phyloP scores from a whole-genome alignment of 2,329 filamentous ascomycete genomes.

The Bipolaris gigantea region DNA sequence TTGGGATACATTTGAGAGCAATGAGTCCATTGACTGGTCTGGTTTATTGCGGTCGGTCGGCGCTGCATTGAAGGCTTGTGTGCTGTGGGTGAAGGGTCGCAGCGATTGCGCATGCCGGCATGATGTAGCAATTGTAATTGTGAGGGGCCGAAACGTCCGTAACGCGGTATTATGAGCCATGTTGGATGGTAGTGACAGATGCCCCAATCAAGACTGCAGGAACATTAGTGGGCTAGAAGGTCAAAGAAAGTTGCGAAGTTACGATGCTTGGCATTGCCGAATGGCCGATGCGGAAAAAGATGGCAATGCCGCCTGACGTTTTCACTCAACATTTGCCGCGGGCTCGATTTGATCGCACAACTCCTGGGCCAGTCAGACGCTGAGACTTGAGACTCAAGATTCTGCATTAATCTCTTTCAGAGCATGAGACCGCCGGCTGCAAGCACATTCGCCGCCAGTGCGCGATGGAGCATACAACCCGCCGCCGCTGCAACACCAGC shows the following conservation, averaged over 20 bases:
- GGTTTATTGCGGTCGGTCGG: conserved; percentile 14
- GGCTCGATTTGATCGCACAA: conserved; percentile 14
- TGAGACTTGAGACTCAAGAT: conserved; percentile 1
- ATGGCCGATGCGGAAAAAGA: conserved; percentile 30
- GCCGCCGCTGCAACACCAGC: conserved; percentile 43
- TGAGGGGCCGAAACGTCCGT: conserved; percentile 37
- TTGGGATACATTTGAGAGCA: conserved; percentile 20
- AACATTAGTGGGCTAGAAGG: conserved; percentile 14
- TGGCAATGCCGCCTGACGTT: conserved; percentile 24
- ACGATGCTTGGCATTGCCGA: conserved; percentile 17
- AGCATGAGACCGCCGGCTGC: conserved; percentile 52
- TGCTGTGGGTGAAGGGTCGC: conserved; percentile 42
- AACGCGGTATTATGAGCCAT: conserved; percentile 34
- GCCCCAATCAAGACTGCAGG: conserved; percentile 19
- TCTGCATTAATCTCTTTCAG: conserved; percentile 10
- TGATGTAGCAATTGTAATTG: conserved; percentile 42
- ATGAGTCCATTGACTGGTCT: conserved; percentile 11
- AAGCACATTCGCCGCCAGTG: conserved; percentile 46
- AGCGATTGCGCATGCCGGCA: conserved; percentile 37
- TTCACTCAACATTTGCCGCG: conserved; percentile 29
- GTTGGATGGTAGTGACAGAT: conserved; percentile 12
- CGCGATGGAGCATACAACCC: conserved; percentile 45
- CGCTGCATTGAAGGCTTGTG: conserved; percentile 18
- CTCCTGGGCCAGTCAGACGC: conserved; percentile 16
- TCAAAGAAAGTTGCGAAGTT: conserved; percentile 27